These are phyloP conservation scores for Wallacemonas sp. DNA, from an alignment of 208 protist genomes.

Conservation along the genomic window DNA sequence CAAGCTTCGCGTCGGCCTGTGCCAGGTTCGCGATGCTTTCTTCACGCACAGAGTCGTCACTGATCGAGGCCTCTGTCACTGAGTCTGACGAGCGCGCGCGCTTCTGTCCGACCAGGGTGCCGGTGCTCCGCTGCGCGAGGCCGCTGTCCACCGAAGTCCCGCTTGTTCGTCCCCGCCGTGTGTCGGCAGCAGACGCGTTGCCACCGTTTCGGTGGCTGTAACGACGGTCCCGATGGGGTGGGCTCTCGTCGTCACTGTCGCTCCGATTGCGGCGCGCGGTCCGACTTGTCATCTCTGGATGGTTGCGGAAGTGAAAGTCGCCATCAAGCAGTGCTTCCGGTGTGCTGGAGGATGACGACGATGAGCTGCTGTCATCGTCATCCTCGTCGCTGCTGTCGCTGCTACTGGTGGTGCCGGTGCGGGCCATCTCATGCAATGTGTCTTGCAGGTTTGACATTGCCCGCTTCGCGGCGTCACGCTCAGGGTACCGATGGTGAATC, in stretches of 20 bases:
- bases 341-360: background rate
- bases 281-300: conserved; percentile 34
- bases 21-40: conserved; percentile 32
- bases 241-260: too few species aligned
- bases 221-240: background rate
- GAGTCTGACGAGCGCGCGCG: conserved; percentile 3
- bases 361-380: conserved; percentile 21
- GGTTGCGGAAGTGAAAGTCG: conserved; percentile 35
- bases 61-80: conserved; percentile 37
- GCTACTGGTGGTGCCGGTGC: background rate
- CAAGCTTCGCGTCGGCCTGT: conserved; percentile 20
- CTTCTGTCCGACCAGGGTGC: background rate
- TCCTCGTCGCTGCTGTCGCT: conserved; percentile 9
- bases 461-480: conserved; percentile 56
- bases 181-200: too few species aligned
- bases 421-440: conserved; percentile 26
- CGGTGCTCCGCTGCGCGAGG: background rate
- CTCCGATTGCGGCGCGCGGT: too few species aligned
- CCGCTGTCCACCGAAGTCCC: background rate
- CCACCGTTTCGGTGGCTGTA: background rate
- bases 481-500: conserved; percentile 55
- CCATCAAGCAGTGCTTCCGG: background rate
- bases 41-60: conserved; percentile 60
- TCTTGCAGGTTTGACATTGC: conserved; percentile 47
- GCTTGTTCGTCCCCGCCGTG: background rate